Base-by-base conservation (phyloP, 495 filamentous ascomycete species). In the Patellaria atrata region DNA sequence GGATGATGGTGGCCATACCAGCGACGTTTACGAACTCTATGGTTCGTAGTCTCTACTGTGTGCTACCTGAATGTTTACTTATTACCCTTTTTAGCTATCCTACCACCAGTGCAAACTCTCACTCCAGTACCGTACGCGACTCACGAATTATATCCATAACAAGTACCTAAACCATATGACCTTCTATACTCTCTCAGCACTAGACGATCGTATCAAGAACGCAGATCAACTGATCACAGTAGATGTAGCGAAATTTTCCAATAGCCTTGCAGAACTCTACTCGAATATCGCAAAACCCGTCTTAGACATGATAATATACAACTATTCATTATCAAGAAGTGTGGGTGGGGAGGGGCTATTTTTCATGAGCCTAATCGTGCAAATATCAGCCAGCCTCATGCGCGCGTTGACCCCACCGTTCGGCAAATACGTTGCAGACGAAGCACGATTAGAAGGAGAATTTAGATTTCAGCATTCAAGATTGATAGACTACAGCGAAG, bases 11-110 rank as follows among this genome's bases (percentile, higher is more conserved):
- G 47, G 85, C 89, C 27, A 66, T 97, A n/a, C 89, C 89, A 3
- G 91, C 89, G 12, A 94, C 91, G 0, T 97, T 96, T 46, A 97
- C 89, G 16, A 97, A 97, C 58, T 94, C 89, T 1, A 96, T 96
- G 91, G 81, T 91, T 54, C 53, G 77, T 60, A 11, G 11, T 4
- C 45, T 13, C 37, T 21, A 30, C 10, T 23, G 12, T 30, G 26
- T n/a, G 29, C 18, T 13, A 15, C 13, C 8, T 28, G 13, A 11
- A 30, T 11, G 9, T 30, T 11, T 12, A 30, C 34, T 2, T 17
- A 40, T 33, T 32, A 21, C 29, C 19, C n/a, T 26, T 20, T 23
- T 7, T 57, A 86, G 81, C 66, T 97, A n/a, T 85, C 83, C 3
- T 97, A 92, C 51, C 89, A 97, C 55, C 89, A 97, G 60, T 87